Conservation (phyloP, 2,329 filamentous ascomycete species). For the Xenosphaeropsis pyriputrescens region DNA sequence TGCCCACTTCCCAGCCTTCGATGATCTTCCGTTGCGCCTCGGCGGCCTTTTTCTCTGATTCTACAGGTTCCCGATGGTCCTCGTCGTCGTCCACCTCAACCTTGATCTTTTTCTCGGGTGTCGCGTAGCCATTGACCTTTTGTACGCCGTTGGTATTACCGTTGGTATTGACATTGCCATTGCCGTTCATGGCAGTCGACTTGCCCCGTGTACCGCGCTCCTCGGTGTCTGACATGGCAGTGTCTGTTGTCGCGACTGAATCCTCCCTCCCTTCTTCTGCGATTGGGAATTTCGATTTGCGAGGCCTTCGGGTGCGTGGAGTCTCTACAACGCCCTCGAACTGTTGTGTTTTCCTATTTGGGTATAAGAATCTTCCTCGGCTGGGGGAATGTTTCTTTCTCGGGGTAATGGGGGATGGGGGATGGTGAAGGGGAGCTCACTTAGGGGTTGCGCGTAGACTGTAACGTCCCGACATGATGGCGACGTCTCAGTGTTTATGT, state of each 20-base stretch:
- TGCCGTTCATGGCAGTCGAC: constrained; percentile 1
- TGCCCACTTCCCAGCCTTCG: constrained; percentile 44
- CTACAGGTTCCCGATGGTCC: no score
- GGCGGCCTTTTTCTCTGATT: constrained; percentile 2
- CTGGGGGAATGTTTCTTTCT: not conserved
- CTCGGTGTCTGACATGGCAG: constrained; percentile 8
- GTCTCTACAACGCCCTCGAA: constrained; percentile 33
- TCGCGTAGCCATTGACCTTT: constrained; percentile 2
- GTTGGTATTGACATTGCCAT: constrained; percentile 4
- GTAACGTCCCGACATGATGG: constrained; percentile 17
- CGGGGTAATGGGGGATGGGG: constrained; percentile 4
- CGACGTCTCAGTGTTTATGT: no score
- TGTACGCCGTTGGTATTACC: constrained; percentile 3
- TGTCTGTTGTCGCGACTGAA: constrained; percentile 18
- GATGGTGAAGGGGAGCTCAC: constrained; percentile 3
- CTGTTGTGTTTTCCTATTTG: constrained; percentile 30
- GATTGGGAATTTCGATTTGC: constrained; percentile 19
- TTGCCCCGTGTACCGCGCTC: not conserved
- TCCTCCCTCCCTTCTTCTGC: constrained; percentile 14
- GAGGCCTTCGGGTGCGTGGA: constrained; percentile 25
- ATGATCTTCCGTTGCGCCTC: constrained; percentile 12
- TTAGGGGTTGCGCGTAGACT: constrained; percentile 18
- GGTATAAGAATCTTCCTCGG: constrained; percentile 2
- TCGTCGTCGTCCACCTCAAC: no score
- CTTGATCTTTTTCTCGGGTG: constrained; percentile 1